Base-by-base conservation (phyloP, 768 basidiomycete species). In the Leccinum uliginosum region DNA sequence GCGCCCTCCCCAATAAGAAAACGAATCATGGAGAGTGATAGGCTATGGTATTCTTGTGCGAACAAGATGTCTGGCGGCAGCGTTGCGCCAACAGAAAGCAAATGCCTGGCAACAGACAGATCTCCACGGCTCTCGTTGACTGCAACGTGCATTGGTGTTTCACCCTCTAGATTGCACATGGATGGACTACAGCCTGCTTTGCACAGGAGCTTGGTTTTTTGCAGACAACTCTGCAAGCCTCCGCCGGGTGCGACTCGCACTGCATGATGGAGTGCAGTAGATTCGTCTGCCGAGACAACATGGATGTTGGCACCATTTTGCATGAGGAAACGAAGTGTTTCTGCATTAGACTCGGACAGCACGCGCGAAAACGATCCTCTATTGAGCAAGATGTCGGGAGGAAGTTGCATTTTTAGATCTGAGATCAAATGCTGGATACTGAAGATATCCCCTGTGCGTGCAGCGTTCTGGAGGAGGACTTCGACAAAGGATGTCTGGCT, bases 211-310 rank as follows among this genome's bases (percentile, higher is more conserved):
- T 45, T 23, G 1, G 12, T 23, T 23, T 45, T 9, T 0, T 45
- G 12, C 9, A 45, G 17, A 21, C 14, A 4, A 43, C 1, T 2
- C 10, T 11, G 15, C 4, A 34, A 14, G 32, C 6, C 3, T 34
- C 14, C 4, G 30, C 4, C 0, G 9, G 0, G 1, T 2, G 38
- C 0, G 11, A 4, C 0, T n/a, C n/a, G 12, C 3, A 23, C 5
- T 15, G 21, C 14, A 45, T 23, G 0, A 23, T 45, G 44, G 44
- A 45, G 44, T 12, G 9, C 12, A 45, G 21, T 45, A 5, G 21
- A 21, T 45, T 45, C 44, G 21, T 45, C 14, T 23, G 6, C 12
- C 1, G 40, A 43, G 10, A 43, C 40, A 11, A 19, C n/a, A 0
- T 43, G 40, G 40, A 43, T 43, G 5, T 43, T 19, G 40, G 40